Conservation (phyloP, 2,329 filamentous ascomycete species). For the Colletotrichum theobromicola region DNA sequence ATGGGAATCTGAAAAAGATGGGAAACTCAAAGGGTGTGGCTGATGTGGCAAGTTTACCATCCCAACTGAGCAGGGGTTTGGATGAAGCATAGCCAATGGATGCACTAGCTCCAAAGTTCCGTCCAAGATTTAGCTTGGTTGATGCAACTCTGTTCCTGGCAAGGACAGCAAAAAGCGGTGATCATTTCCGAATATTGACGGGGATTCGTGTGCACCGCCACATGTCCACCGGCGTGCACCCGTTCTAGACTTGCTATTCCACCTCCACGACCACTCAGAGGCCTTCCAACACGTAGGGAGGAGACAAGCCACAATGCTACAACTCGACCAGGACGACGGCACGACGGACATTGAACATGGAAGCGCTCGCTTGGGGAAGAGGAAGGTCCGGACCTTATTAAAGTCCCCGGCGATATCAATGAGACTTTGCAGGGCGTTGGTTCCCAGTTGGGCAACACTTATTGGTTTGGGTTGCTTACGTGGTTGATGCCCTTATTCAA, state of each 20-base stretch:
- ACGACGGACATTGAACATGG: background rate
- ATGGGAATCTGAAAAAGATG: background rate
- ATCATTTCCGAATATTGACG: slow-evolving; percentile 16
- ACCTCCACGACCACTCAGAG: background rate
- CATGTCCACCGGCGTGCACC: background rate
- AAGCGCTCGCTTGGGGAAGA: background rate
- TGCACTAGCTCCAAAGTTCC: background rate
- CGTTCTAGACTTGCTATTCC: slow-evolving; percentile 2
- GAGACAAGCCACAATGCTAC: slow-evolving; percentile 1
- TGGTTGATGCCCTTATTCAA: background rate
- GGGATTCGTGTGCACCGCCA: slow-evolving; percentile 19
- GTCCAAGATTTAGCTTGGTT: background rate
- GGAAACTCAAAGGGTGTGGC: slow-evolving; percentile 2
- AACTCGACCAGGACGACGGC: background rate
- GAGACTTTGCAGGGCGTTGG: background rate
- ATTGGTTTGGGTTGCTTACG: background rate
- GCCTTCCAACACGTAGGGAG: background rate
- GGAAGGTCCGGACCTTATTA: background rate
- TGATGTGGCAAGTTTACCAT: slow-evolving; percentile 13
- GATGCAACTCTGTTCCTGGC: slow-evolving; percentile 16
- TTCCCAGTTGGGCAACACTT: background rate
- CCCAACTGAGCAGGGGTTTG: background rate
- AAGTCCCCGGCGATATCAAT: slow-evolving; percentile 1
- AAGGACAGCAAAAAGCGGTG: slow-evolving; percentile 5
- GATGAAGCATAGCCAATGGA: background rate